These are phyloP conservation scores for Ceratorhiza oryzae-sativae DNA, from an alignment of 1,284 basidiomycete species.

Conservation along the genomic window DNA sequence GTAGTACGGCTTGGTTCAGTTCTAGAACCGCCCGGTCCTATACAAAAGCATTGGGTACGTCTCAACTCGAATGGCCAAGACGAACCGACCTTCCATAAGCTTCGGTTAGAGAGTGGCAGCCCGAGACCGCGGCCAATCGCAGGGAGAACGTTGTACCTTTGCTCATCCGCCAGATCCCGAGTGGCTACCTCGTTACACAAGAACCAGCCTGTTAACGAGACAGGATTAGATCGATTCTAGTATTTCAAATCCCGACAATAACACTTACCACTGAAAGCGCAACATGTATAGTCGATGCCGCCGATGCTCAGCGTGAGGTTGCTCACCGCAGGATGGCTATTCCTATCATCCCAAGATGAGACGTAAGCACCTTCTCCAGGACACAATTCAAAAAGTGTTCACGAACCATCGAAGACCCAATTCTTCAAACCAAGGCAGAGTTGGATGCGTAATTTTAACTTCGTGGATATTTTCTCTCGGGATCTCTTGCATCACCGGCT, in stretches of 20 bases:
- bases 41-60: background rate
- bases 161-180: slow-evolving; percentile 19
- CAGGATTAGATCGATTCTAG: background rate
- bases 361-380: background rate
- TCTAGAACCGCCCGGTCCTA: slow-evolving; percentile 20
- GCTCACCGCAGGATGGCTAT: slow-evolving; percentile 26
- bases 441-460: slow-evolving; percentile 29
- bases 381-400: background rate
- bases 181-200: slow-evolving; percentile 26
- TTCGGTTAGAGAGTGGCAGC: slow-evolving; percentile 17
- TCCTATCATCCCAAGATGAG: background rate
- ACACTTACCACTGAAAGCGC: slow-evolving; percentile 24
- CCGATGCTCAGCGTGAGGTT: slow-evolving; percentile 28
- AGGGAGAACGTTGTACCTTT: slow-evolving; percentile 23
- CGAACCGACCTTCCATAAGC: slow-evolving; percentile 12
- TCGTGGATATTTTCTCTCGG: slow-evolving; percentile 27
- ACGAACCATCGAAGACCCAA: slow-evolving; percentile 20
- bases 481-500: slow-evolving; percentile 21
- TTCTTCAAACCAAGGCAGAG: slow-evolving; percentile 29
- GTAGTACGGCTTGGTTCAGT: slow-evolving; percentile 21
- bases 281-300: slow-evolving; percentile 28
- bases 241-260: background rate
- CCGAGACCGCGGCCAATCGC: slow-evolving; percentile 18
- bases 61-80: too few species aligned
- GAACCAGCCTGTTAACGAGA: slow-evolving; percentile 4